A percentile compares a stretch with the other conserved stretches of the same genome.
These are phyloP conservation scores for Choiromyces venosus DNA, from an alignment of 495 filamentous ascomycete species.

Conservation along the genomic window DNA sequence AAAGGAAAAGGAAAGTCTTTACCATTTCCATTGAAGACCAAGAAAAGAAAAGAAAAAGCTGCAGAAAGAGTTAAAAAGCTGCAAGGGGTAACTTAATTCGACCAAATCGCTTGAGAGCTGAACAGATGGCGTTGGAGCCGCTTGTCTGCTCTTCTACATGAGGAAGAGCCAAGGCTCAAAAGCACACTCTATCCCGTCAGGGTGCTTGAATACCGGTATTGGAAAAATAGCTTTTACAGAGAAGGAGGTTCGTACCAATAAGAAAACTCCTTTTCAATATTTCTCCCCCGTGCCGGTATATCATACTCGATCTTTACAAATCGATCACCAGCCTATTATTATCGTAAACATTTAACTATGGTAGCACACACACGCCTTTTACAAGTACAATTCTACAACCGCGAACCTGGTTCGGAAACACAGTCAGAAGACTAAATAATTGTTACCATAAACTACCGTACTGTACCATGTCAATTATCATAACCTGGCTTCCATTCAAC, in stretches of 20 bases:
- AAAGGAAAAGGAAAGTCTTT: background rate
- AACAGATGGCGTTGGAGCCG: background rate
- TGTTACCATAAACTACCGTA: no score
- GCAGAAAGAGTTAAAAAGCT: background rate
- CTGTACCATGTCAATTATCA: background rate
- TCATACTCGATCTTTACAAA: background rate
- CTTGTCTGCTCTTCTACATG: background rate
- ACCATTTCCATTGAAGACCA: background rate
- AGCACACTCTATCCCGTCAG: background rate
- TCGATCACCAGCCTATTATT: background rate
- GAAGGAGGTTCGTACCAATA: background rate
- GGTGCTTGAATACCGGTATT: background rate
- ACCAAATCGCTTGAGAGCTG: background rate
- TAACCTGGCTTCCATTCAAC: background rate
- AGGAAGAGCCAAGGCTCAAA: background rate
- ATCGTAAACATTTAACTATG: no score
- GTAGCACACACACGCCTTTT: background rate
- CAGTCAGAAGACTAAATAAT: background rate
- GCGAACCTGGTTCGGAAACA: background rate
- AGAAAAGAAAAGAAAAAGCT: background rate
- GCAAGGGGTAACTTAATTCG: background rate
- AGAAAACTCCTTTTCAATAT: background rate
- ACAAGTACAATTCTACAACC: background rate
- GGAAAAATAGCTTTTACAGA: background rate
- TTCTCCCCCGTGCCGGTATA: no score